phyloP scores from a whole-genome alignment of 345 rosid species.

The Lepidium aucheri region DNA sequence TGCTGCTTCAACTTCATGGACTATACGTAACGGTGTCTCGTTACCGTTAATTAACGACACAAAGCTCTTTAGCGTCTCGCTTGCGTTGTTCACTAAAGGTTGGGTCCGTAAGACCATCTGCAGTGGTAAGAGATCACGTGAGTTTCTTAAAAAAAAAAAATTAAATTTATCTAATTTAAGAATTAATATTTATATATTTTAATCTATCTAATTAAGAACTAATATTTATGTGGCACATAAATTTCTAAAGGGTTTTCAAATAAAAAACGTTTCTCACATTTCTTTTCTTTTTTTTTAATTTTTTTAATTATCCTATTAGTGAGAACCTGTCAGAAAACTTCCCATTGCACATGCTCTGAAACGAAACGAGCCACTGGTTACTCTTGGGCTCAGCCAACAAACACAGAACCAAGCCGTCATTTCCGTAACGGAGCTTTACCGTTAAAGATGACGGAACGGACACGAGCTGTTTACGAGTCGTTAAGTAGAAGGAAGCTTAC shows the following conservation, averaged over 20 bases:
- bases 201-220: too few species aligned
- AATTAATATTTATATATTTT: too few species aligned
- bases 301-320: too few species aligned
- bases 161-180: too few species aligned
- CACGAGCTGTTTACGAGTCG: constrained; percentile 48
- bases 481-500: constrained; percentile 47
- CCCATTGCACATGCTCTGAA: too few species aligned
- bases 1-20: constrained; percentile 46
- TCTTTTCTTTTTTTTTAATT: too few species aligned
- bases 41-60: constrained; percentile 55
- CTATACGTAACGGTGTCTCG: constrained; percentile 41
- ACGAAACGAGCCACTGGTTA: neutral
- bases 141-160: too few species aligned
- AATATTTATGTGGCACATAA: too few species aligned
- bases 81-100: constrained; percentile 62
- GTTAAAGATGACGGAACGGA: constrained; percentile 42
- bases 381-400: constrained; percentile 21
- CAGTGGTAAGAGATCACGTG: too few species aligned
- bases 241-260: too few species aligned
- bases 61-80: constrained; percentile 64
- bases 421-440: constrained; percentile 48
- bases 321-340: too few species aligned
- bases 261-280: too few species aligned
- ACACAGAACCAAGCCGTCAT: constrained; percentile 21
- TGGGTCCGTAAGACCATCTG: constrained; percentile 79